phyloP scores from a whole-genome alignment of 352 stramenopile genomes.

The Phytophthora aleatoria region DNA sequence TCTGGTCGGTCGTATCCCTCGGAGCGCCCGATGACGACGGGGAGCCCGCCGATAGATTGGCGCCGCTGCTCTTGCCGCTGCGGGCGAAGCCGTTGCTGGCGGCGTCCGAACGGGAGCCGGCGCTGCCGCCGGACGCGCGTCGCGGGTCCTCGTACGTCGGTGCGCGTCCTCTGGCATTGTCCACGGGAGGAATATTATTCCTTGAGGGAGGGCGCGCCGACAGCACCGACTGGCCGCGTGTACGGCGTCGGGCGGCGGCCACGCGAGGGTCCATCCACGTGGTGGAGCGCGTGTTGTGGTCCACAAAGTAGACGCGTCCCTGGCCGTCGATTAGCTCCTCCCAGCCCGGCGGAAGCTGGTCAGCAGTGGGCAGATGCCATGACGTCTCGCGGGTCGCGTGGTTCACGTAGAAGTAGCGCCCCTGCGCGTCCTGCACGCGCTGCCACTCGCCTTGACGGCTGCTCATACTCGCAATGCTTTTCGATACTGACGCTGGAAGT shows the following conservation, averaged over 20 bases:
- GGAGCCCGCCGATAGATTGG: slow-evolving; percentile 24
- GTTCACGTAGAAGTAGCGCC: slow-evolving; percentile 89
- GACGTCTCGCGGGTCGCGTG: slow-evolving; percentile 83
- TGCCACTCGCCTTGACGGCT: slow-evolving; percentile 60
- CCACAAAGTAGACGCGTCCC: slow-evolving; percentile 82
- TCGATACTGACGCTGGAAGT: slow-evolving; percentile 16
- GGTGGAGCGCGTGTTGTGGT: slow-evolving; percentile 77
- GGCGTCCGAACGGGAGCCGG: slow-evolving; percentile 22
- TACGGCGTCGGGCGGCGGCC: slow-evolving; percentile 25
- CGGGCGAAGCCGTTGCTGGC: slow-evolving; percentile 16
- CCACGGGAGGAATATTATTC: slow-evolving; percentile 8
- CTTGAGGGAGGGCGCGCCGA: slow-evolving; percentile 7
- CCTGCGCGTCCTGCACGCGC: slow-evolving; percentile 80
- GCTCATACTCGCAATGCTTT: slow-evolving; percentile 30
- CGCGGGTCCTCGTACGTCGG: slow-evolving; percentile 32
- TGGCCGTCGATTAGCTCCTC: slow-evolving; percentile 79
- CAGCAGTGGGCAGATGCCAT: slow-evolving; percentile 73
- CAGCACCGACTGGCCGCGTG: slow-evolving; percentile 24
- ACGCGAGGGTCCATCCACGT: slow-evolving; percentile 85
- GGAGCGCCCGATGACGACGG: slow-evolving; percentile 16
- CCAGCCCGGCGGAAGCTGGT: slow-evolving; percentile 75
- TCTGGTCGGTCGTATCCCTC: slow-evolving; percentile 14
- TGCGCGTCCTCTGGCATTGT: slow-evolving; percentile 4
- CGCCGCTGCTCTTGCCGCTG: slow-evolving; percentile 29
- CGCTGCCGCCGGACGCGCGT: slow-evolving; percentile 14